These are phyloP conservation scores for Coccomyxa subellipsoidea DNA, from an alignment of 163 green algal genomes.

Conservation along the genomic window DNA sequence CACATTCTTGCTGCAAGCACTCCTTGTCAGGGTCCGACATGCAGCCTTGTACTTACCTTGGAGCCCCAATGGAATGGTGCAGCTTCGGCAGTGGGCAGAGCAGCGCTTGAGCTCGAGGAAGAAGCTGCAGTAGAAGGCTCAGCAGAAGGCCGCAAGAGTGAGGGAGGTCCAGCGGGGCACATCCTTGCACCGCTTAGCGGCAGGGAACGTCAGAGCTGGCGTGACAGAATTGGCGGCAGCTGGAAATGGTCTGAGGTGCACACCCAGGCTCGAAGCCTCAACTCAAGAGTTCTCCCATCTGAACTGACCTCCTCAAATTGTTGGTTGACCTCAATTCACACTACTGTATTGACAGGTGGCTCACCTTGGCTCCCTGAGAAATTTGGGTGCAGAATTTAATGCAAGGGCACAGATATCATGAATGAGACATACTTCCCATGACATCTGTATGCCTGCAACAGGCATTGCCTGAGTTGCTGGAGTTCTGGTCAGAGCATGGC, in stretches of 20 bases:
- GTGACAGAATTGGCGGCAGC: background rate
- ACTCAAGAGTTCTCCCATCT: background rate
- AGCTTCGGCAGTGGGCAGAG: background rate
- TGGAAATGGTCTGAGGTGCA: background rate
- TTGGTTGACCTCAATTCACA: no score
- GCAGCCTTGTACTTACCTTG: background rate
- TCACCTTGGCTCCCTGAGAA: no score
- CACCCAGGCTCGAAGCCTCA: background rate
- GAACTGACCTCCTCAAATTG: no score
- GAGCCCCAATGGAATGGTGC: background rate
- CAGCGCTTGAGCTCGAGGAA: background rate
- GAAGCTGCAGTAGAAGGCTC: background rate
- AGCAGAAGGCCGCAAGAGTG: background rate
- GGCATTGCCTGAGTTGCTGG: background rate
- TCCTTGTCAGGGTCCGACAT: background rate
- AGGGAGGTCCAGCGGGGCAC: background rate
- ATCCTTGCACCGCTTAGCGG: background rate
- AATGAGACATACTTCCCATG: no score
- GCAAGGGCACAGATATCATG: no score
- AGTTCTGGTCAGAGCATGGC: background rate
- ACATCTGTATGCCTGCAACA: background rate
- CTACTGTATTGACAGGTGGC: no score
- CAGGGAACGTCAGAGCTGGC: background rate
- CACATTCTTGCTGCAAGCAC: background rate
- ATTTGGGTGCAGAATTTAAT: no score